Evolutionary conservation across 257 asterid genomes (phyloP), one percentile per base, ranked within the genome.

Genomic region (Thymus quinquecostatus): DNA sequence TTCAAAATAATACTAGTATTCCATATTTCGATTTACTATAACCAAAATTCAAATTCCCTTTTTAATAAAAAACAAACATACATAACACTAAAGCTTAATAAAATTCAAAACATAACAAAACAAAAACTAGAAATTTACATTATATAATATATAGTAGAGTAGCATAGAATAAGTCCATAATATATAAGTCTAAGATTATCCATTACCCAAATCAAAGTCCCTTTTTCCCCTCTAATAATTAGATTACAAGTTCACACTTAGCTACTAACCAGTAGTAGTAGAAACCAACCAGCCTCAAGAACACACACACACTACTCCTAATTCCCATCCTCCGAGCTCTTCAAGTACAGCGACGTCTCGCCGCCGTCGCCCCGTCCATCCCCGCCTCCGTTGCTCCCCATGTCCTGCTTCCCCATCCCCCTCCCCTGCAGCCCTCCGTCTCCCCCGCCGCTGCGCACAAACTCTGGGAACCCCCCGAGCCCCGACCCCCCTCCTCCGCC

Each of bases 251-350:
- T 67, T 60, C 80, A 61, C 4, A 58, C 47, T 1, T 8, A 41
- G 6, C 47, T 5, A 41, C 21, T 41, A 41, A 8, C 47, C 3
- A 41, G 38, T 34, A 57, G 64, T 32, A 57, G 9, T 34, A 54
- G 61, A 60, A 66, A 55, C 77, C 28, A 49, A 4, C 63, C 32
- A 10, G 12, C 2, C 1, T n/a, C 4, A 32, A 56, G 0, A 21
- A 21, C 21, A 21, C 21, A 21, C 63, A 58, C 63, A 4, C 40
- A 32, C 40, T 11, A 4, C 27, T 74, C 63, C 85, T 82, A 80
- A 64, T 82, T 86, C 51, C 95, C 88, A 68, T 88, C 94, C 1
- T 83, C 90, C 3, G 79, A 67, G 10, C 89, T 73, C 61, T 89
- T 92, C 62, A 89, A 81, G 85, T 87, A 92, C 70, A 82, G 89